A percentile compares a stretch with the other conserved stretches of the same genome.
Conservation (phyloP, 1,139 yeast genomes). For the Kodamaea suecica region DNA sequence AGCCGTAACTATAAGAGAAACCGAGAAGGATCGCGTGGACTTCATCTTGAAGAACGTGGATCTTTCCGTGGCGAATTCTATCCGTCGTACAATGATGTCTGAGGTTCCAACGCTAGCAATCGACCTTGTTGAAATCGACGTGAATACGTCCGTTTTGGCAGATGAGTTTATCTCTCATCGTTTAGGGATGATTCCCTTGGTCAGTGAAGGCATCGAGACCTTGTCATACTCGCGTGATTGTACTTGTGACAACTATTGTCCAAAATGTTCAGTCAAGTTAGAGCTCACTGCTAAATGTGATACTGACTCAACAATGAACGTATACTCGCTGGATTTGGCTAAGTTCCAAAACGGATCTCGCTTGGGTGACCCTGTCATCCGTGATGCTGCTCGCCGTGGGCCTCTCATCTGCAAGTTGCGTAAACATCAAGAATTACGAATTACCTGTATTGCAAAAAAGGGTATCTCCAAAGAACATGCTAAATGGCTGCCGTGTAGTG, state of each 20-base stretch:
- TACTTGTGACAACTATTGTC: slow-evolving; percentile 96
- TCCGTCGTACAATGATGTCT: slow-evolving; percentile 88
- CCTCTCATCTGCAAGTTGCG: slow-evolving; percentile 86
- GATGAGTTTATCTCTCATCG: slow-evolving; percentile 95
- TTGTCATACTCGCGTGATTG: slow-evolving; percentile 88
- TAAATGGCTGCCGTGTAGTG: slow-evolving; percentile 96
- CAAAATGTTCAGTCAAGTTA: slow-evolving; percentile 86
- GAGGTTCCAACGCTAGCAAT: slow-evolving; percentile 96
- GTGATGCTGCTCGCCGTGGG: slow-evolving; percentile 76
- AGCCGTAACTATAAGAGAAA: slow-evolving; percentile 82
- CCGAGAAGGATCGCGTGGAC: slow-evolving; percentile 84
- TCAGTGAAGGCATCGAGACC: slow-evolving; percentile 78
- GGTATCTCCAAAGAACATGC: slow-evolving; percentile 99
- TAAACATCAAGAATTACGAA: slow-evolving; percentile 85
- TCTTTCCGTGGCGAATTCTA: slow-evolving; percentile 85
- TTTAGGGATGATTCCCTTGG: slow-evolving; percentile 85
- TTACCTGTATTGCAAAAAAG: slow-evolving; percentile 93
- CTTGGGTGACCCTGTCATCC: slow-evolving; percentile 80
- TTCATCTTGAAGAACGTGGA: slow-evolving; percentile 87
- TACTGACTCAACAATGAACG: slow-evolving; percentile 82
- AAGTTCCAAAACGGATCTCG: slow-evolving; percentile 45
- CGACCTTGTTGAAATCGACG: slow-evolving; percentile 91
- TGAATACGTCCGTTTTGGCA: slow-evolving; percentile 90
- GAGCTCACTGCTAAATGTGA: slow-evolving; percentile 86
- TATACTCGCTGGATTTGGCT: slow-evolving; percentile 82